Base-by-base conservation (phyloP, 805 yeast genomes). In the Sungouiella thailandica region DNA sequence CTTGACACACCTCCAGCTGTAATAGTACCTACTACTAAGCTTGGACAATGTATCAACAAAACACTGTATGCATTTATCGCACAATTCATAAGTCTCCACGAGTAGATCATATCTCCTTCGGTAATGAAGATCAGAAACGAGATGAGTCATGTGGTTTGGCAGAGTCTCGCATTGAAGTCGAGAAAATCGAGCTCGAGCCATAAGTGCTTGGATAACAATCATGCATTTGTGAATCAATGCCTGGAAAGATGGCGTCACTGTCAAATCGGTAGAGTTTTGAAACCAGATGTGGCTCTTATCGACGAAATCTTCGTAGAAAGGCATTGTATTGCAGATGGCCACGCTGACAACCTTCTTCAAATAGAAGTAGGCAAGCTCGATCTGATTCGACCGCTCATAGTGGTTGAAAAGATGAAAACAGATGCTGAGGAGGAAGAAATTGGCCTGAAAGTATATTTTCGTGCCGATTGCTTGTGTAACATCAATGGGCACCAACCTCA, bases 331-430 rank as follows among this genome's bases (percentile, higher is more conserved):
- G 22, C 32, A 28, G 2, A 47, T 46, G 4, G 60, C 35, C 8
- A 53, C 47, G 9, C 42, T 37, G 12, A 65, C 14, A 2, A 64
- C 44, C 43, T 65, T 66, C 32, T 59, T 60, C 31, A 62, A 28
- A 33, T 70, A 62, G 39, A 53, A 66, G 32, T 53, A 64, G 0
- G 70, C 57, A 18, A 68, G 58, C 10, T 52, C 47, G 8, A 39
- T 28, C 43, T 68, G 58, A n/a, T 52, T 53, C 11, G 41, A 29
- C 23, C 57, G 61, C 37, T 70, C 70, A 35, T 62, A 72, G 26
- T 42, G 26, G 26, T 43, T 43, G 31, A 41, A 45, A 14, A 46
- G 41, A 20, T 44, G 50, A 25, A 34, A 30, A 11, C 31, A 23
- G 11, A 42, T 32, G 18, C 45, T 37, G 22, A 40, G 40, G 23